phyloP scores from a whole-genome alignment of 768 basidiomycete species.

The Rickenella mellea region DNA sequence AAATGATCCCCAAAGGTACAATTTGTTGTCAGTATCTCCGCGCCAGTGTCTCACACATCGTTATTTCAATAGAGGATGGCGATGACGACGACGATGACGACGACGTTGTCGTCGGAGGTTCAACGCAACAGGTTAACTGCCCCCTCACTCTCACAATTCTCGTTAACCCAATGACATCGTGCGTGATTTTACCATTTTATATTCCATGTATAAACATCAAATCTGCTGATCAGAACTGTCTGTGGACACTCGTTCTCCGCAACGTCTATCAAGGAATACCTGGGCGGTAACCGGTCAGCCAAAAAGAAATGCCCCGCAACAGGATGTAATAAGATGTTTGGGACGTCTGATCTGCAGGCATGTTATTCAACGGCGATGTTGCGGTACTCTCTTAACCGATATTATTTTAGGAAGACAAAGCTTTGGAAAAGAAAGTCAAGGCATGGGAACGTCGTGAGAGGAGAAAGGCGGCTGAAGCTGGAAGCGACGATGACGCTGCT shows the following conservation, averaged over 20 bases:
- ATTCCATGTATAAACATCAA: not conserved
- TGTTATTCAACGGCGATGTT: too few species aligned
- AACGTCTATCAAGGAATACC: constrained; percentile 57
- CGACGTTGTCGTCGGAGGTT: constrained; percentile 82
- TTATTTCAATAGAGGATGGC: constrained; percentile 50
- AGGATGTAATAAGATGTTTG: constrained; percentile 58
- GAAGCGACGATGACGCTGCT: constrained; percentile 29
- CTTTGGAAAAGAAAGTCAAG: constrained; percentile 54
- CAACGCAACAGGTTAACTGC: constrained; percentile 76
- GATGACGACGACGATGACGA: constrained; percentile 81
- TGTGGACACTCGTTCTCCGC: constrained; percentile 83
- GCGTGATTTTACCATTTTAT: constrained; percentile 19
- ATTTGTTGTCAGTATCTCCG: not conserved
- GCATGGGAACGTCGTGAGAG: constrained; percentile 41
- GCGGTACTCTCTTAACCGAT: not conserved
- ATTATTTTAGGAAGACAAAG: constrained; percentile 28
- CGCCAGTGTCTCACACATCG: not conserved
- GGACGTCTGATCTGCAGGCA: constrained; percentile 35
- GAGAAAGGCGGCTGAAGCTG: constrained; percentile 26
- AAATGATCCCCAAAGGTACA: constrained; percentile 62
- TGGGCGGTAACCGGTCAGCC: constrained; percentile 25
- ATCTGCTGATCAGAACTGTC: constrained; percentile 4
- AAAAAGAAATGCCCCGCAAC: constrained; percentile 54
- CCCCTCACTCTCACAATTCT: constrained; percentile 65
- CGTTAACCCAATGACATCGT: constrained; percentile 78